Evolutionary conservation across 306 rosid species (phyloP), one percentile per base, ranked within the genome.

Genomic region (Gastrolobium bilobum): DNA sequence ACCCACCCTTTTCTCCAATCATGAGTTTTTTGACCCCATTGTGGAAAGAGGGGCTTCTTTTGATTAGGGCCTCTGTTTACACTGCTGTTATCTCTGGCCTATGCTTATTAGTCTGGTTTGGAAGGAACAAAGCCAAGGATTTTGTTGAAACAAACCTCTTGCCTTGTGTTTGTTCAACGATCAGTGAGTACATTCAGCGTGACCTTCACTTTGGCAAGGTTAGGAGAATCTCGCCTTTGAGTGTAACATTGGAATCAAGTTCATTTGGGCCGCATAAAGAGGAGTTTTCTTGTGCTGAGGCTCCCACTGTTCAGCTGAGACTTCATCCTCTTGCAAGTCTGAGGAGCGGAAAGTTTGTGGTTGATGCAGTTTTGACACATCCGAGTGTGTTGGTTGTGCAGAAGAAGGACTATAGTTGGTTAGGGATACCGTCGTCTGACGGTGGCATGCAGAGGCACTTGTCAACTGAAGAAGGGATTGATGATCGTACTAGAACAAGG

Each of bases 251-350:
- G 76, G 98, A 92, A 68, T 89, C 98, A 2, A 88, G 96, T 83
- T 92, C 97, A 37, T 71, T 91, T 65, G 97, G 96, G 83, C 96
- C 99, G 51, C 89, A 84, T 50, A 74, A 64, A 42, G 90, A 91
- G 79, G 99, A 95, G 42, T 95, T 95, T 74, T 89, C 99, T 42
- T 91, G 97, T 39, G 97, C 94, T 3, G 99, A 92, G 87, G 90
- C 77, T 61, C 94, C 98, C 34, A 86, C 86, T 0, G 83, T 91
- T 87, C 88, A 92, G 87, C 75, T 95, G 66, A 81, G 93, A 3
- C 58, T 95, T 71, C 87, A 9, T 74, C 99, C 98, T 77, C 84
- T 95, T 77, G 85, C 93, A 9, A 92, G 98, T 84, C 72, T 92
- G 84, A 90, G 97, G 86, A 88, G 92, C 83, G 96, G 99, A 34